Percentiles rank a stretch among this genome's conserved stretches.
Evolutionary conservation across 2,329 filamentous ascomycete species (phyloP).

Genomic region (Hypoxylon sp.): DNA sequence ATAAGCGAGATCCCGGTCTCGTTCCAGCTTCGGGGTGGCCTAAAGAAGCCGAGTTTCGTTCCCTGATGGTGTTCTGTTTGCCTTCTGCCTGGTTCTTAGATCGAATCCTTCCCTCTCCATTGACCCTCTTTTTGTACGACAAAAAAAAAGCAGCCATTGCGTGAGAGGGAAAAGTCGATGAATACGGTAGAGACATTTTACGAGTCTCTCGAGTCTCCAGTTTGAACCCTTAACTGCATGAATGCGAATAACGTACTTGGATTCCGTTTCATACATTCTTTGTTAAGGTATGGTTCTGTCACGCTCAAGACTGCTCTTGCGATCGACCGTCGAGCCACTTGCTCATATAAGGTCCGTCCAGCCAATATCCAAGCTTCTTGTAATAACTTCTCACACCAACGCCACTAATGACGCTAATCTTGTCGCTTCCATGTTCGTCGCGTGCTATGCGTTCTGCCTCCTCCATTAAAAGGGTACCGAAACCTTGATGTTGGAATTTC

Average conservation of each 20-base stretch:
- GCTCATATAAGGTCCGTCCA: slow-evolving; percentile 90
- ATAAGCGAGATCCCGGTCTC: no score
- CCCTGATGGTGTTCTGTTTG: not conserved
- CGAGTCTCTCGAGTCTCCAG: not conserved
- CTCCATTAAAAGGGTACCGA: slow-evolving; percentile 96
- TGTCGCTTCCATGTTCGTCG: slow-evolving; percentile 92
- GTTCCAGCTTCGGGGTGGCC: not conserved
- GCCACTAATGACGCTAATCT: slow-evolving; percentile 98
- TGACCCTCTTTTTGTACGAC: not conserved
- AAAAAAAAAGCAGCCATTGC: not conserved
- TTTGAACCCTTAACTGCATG: not conserved
- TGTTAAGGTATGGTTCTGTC: not conserved
- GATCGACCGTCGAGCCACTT: slow-evolving; percentile 70
- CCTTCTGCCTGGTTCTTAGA: not conserved
- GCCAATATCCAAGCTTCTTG: slow-evolving; percentile 88
- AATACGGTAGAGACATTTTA: not conserved
- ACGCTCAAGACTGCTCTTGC: slow-evolving; percentile 34
- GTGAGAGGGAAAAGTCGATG: not conserved
- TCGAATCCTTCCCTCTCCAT: not conserved
- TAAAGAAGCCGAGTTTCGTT: not conserved
- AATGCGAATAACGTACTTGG: not conserved
- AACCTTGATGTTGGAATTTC: slow-evolving; percentile 99
- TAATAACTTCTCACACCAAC: slow-evolving; percentile 98
- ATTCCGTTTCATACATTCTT: not conserved
- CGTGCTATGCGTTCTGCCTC: slow-evolving; percentile 95